Evolutionary conservation across 2,329 filamentous ascomycete genomes (phyloP), one percentile per base, ranked within the genome.

Genomic region (Apiospora saccharicola): DNA sequence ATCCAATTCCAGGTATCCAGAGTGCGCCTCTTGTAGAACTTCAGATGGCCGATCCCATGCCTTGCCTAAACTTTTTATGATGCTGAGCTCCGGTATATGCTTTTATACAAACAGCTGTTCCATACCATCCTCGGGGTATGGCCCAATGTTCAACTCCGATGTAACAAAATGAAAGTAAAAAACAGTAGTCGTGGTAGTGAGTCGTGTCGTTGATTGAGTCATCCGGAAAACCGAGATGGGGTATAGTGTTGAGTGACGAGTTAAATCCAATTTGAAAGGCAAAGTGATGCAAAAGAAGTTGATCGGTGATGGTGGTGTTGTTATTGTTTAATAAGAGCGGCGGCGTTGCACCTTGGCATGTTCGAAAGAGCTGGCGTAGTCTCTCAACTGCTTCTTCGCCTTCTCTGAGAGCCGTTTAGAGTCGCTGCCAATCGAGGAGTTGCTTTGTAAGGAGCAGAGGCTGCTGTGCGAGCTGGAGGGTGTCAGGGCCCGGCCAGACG

Each of bases 311-410:
- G 37, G 64, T 46, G 44, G 44, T 46, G 44, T 14, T 46, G 44
- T 49, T 22, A 19, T 47, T 57, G 71, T 74, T 79, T 86, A 90
- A 79, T 87, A 85, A 43, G 89, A 88, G 84, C 90, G 83, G 78
- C 89, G 84, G 76, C 89, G 87, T 78, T 89, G 87, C 71, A 86
- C 80, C 74, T 93, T 89, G 72, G 93, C 91, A 76, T 95, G 93
- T 82, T 98, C 95, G 81, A 98, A 98, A 2, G 93, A 94, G 80
- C 92, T 93, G 76, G 94, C 93, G 82, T 98, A 98, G 76, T 93
- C 92, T 80, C 92, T 91, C 47, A 98, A 89, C 81, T 97, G 94
- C 82, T 90, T 91, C 78, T 90, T 91, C 41, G 93, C 92, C 82
- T 93, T 92, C 75, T 93, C 91, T 4, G 94, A 95, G 75, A 97